Conservation (phyloP, 768 basidiomycete genomes). For the Tulasnella calospora region DNA sequence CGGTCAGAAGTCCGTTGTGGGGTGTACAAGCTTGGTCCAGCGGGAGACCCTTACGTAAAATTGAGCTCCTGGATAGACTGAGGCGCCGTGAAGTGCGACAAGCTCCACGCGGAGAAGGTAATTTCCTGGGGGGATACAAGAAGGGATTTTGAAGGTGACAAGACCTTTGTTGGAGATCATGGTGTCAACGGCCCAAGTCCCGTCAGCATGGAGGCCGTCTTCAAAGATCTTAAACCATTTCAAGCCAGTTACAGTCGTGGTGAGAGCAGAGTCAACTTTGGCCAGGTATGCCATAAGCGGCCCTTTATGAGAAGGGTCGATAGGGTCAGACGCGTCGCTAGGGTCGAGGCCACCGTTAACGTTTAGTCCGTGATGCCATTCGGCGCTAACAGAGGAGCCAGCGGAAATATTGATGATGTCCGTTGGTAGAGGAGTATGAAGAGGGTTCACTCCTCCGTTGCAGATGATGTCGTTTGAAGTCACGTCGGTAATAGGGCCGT, state of each 20-base stretch:
- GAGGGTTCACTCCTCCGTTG: constrained; percentile 57
- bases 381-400: constrained; percentile 49
- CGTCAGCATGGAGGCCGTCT: constrained; percentile 30
- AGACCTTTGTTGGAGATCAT: constrained; percentile 49
- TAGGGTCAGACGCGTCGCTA: constrained; percentile 45
- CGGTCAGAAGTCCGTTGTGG: not conserved
- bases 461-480: constrained; percentile 54
- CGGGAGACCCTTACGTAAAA: constrained; percentile 3
- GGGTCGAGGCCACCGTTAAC: constrained; percentile 41
- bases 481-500: constrained; percentile 51
- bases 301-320: constrained; percentile 42
- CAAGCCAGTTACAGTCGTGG: constrained; percentile 43
- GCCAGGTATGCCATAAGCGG: constrained; percentile 50
- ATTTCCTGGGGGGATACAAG: constrained; percentile 45
- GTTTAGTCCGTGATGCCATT: constrained; percentile 49
- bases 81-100: constrained; percentile 41
- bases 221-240: constrained; percentile 55
- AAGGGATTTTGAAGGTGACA: constrained; percentile 46
- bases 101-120: constrained; percentile 52
- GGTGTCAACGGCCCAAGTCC: constrained; percentile 47
- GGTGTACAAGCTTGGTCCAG: not conserved
- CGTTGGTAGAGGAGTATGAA: constrained; percentile 33
- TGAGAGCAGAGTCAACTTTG: constrained; percentile 46
- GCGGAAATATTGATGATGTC: constrained; percentile 49
- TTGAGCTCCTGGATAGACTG: constrained; percentile 47